Base-by-base conservation (phyloP, 768 basidiomycete species). In the Collybia mongolica region DNA sequence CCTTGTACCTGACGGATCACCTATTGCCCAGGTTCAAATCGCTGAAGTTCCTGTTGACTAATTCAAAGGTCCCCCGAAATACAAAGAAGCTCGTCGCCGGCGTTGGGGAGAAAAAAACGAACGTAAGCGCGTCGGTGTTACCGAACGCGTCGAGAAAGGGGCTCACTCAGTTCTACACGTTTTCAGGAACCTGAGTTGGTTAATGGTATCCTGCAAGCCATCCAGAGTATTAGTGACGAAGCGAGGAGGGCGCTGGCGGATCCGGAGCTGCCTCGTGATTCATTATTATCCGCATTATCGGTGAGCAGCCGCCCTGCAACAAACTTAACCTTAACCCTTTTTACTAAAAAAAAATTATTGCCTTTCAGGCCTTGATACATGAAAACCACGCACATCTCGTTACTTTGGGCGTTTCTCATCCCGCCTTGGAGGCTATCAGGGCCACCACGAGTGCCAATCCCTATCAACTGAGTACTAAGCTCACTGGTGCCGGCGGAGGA, bases 401-500 rank as follows among this genome's bases (percentile, higher is more conserved):
- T 24, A 74, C 83, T 24, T 81, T 99, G 23, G 92, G 87, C 11
- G 97, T 98, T 26, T 97, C 95, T 2, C 97, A 99, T 66, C 83
- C 92, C 9, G 71, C 86, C 1, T 70, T 99, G 50, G 97, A 99
- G 67, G 70, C 75, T 18, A 93, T 98, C 57, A 81, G 84, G 48
- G 68, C 75, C n/a, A 84, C 79, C 56, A 91, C 93, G 0, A 67
- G 72, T 8, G 74, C 77, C 8, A 62, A 72, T 54, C 86, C 85
- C 6, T 89, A 86, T 69, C 70, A 72, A 8, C 73, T 98, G 42
- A 84, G 83, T 60, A 94, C 93, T n/a, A 97, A 98, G 73, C 71
- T 99, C 49, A 99, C 97, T 6, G 97, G 97, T 37, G 96, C 97
- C 6, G 97, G 97, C 24, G 97, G 97, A 36, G 97, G 97, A 20